phyloP scores from a whole-genome alignment of 805 yeast species.

The Wickerhamiella lipophila region DNA sequence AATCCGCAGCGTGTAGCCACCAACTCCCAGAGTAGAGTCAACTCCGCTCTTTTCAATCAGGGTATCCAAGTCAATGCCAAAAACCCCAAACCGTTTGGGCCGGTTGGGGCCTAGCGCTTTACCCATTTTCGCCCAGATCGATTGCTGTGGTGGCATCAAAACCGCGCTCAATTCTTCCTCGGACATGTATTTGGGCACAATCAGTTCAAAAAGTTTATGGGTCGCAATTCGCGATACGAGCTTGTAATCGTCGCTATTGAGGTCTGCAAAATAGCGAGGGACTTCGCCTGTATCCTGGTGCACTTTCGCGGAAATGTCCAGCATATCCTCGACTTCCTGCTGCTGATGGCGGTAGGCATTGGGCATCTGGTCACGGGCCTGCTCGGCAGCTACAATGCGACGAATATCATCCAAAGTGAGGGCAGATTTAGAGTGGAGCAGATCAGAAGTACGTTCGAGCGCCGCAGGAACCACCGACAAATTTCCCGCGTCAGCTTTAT shows the following conservation, averaged over 20 bases:
- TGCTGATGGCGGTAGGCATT: constrained; percentile 75
- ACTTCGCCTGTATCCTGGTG: constrained; percentile 1
- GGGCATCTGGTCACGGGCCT: constrained; percentile 85
- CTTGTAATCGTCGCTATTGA: constrained; percentile 44
- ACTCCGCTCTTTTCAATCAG: constrained; percentile 62
- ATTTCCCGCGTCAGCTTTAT: background rate
- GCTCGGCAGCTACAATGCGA: constrained; percentile 91
- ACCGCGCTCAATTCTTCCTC: constrained; percentile 23
- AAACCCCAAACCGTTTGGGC: constrained; percentile 37
- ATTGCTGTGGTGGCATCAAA: constrained; percentile 23
- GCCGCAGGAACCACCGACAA: constrained; percentile 13
- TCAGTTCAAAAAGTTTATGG: constrained; percentile 35
- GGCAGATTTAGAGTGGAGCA: constrained; percentile 68
- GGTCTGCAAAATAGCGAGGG: constrained; percentile 24
- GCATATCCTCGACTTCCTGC: constrained; percentile 8
- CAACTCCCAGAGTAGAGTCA: constrained; percentile 74
- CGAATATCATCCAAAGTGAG: constrained; percentile 93
- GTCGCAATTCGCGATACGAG: constrained; percentile 42
- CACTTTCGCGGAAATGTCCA: constrained; percentile 2
- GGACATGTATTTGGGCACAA: constrained; percentile 27
- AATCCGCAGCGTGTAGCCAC: constrained; percentile 54
- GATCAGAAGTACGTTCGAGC: constrained; percentile 52
- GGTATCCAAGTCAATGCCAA: constrained; percentile 63
- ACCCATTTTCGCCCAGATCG: constrained; percentile 37
- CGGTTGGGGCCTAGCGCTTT: constrained; percentile 28